Conservation (phyloP, 495 filamentous ascomycete genomes). For the Penicillium arizonense region DNA sequence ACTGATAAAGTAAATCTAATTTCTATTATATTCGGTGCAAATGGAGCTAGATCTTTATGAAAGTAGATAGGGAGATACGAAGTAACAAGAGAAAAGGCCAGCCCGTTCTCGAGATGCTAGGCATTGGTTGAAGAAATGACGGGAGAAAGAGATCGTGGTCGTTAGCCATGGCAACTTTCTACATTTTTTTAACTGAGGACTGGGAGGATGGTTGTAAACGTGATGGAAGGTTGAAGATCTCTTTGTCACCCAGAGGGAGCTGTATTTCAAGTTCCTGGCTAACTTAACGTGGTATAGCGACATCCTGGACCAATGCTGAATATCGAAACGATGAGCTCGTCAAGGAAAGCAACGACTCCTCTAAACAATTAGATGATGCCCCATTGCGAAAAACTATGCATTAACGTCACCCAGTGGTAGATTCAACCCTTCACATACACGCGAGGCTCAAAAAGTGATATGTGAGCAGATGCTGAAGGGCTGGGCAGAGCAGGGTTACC, state of each 20-base stretch:
- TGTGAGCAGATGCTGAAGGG: conserved; percentile 3
- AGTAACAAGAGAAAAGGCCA: conserved; percentile 44
- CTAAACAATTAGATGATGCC: conserved; percentile 37
- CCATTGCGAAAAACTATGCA: conserved; percentile 55
- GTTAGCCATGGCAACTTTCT: conserved; percentile 62
- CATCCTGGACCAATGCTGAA: conserved; percentile 79
- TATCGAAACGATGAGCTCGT: conserved; percentile 64
- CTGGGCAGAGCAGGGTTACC: conserved; percentile 19
- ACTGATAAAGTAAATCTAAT: conserved; percentile 47
- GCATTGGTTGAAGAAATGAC: conserved; percentile 51
- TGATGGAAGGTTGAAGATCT: conserved; percentile 31
- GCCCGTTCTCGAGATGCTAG: conserved; percentile 58
- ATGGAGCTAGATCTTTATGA: neutral
- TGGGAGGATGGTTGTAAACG: conserved; percentile 54
- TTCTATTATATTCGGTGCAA: too few relatives aligned
- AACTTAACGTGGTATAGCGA: conserved; percentile 39
- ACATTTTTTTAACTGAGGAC: conserved; percentile 73
- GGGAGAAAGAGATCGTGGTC: conserved; percentile 54
- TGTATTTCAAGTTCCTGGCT: neutral
- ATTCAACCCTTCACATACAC: neutral
- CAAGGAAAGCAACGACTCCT: conserved; percentile 20
- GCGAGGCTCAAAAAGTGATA: conserved; percentile 12
- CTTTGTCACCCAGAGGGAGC: neutral
- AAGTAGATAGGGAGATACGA: conserved; percentile 45
- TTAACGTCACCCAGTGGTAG: conserved; percentile 49